phyloP scores from a whole-genome alignment of 2,329 filamentous ascomycete genomes.

The Cercospora zeina region DNA sequence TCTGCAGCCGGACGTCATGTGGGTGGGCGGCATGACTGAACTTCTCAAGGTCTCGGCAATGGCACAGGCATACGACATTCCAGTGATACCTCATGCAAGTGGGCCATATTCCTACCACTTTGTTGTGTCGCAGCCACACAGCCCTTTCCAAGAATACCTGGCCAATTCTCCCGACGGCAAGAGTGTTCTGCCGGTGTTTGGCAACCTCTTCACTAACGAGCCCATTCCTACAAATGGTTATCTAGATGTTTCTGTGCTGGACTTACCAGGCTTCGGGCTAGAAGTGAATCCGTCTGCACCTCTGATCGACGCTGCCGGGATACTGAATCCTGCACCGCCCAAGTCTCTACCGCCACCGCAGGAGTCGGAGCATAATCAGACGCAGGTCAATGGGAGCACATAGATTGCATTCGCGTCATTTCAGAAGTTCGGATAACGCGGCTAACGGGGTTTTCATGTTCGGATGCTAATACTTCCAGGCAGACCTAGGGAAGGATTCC shows the following conservation, averaged over 20 bases:
- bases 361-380: constrained; percentile 24
- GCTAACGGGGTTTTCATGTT: not conserved
- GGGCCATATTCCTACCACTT: constrained; percentile 96
- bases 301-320: constrained; percentile 71
- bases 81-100: constrained; percentile 91
- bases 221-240: constrained; percentile 82
- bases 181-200: constrained; percentile 87
- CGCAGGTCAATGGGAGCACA: constrained; percentile 17
- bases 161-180: constrained; percentile 90
- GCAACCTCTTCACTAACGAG: constrained; percentile 86
- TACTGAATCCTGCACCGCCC: constrained; percentile 66
- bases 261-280: constrained; percentile 88
- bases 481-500: not conserved
- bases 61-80: constrained; percentile 90
- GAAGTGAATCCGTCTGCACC: constrained; percentile 80
- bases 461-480: not conserved
- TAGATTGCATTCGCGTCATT: constrained; percentile 1
- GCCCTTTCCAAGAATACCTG: constrained; percentile 93
- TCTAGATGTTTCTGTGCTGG: constrained; percentile 74
- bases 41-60: constrained; percentile 84
- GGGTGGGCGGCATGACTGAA: constrained; percentile 90
- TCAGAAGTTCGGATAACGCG: not conserved
- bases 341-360: constrained; percentile 42
- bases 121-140: constrained; percentile 88
- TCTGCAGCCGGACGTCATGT: constrained; percentile 95